Percentiles rank a stretch among this genome's conserved stretches.
phyloP scores from a whole-genome alignment of 768 basidiomycete species.

The Mycena chlorophos region DNA sequence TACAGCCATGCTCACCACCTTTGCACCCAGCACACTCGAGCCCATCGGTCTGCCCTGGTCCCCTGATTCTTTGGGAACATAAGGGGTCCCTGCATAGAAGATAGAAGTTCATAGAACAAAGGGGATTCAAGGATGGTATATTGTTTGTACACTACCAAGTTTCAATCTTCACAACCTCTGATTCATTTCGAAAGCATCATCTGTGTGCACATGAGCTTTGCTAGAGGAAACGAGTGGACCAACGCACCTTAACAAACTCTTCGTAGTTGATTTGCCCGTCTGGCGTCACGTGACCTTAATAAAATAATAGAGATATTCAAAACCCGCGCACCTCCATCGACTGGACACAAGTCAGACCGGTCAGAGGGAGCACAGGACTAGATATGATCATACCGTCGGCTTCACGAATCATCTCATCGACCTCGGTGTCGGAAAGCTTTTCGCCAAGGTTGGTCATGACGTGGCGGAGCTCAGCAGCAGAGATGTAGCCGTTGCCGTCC shows the following conservation, averaged over 20 bases:
- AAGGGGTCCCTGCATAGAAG: no score
- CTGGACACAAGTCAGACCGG: neutral
- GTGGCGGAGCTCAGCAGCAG: conserved; percentile 74
- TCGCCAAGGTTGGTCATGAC: conserved; percentile 77
- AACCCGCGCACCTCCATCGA: conserved; percentile 22
- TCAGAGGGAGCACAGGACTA: neutral
- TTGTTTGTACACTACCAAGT: conserved; percentile 19
- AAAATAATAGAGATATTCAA: no score
- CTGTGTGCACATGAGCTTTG: conserved; percentile 16
- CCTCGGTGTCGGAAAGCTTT: conserved; percentile 33
- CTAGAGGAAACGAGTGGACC: neutral
- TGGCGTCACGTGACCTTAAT: no score
- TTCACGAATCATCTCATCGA: conserved; percentile 38
- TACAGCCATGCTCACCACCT: no score
- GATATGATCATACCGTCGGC: conserved; percentile 53
- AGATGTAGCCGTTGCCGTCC: conserved; percentile 81
- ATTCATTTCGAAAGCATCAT: conserved; percentile 37
- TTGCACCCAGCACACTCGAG: no score
- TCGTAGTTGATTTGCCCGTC: conserved; percentile 23
- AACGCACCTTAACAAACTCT: conserved; percentile 33
- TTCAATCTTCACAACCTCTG: conserved; percentile 13
- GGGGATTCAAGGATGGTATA: no score
- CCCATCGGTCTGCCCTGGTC: no score
- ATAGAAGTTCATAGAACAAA: no score
- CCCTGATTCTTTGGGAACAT: no score